Evolutionary conservation across 2,329 filamentous ascomycete species (phyloP), one percentile per base, ranked within the genome.

Genomic region (Pseudocercospora musae): DNA sequence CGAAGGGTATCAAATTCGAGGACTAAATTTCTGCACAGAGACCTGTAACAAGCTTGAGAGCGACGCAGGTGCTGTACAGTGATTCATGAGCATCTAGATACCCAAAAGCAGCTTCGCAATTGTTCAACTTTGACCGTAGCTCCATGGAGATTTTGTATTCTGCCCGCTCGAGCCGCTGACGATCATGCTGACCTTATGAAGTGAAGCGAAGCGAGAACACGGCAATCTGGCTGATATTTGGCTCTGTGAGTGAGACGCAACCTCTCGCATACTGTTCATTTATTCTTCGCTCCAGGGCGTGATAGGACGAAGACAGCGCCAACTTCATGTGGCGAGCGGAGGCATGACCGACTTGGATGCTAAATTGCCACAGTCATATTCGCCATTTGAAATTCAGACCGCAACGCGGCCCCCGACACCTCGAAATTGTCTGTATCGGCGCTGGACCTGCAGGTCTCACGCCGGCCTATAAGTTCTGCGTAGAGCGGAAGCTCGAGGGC

Each of bases 1-100:
- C 89, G 67, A 93, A 94, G 78, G 89, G 91, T 62, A 90, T 96
- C 80, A 97, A 96, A 80, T 99, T 99, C 78, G 92, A 97, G 1
- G 91, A 96, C 72, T 96, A 69, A 46, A 27, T 20, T 42, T 44
- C 25, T n/a, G 25, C 11, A 23, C 44, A 9, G 4, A 11, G 6
- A 52, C 3, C 18, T 48, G 44, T 48, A 37, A 33, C 20, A 23
- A 37, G 25, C 27, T 13, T 9, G 53, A 18, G 37, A 42, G 53
- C 23, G 48, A 23, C 29, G 48, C 29, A 52, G 48, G 29, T 52
- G 48, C 37, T 40, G 37, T 40, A 40, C 37, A 40, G 37, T 40
- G 13, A n/a, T 40, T 40, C 37, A n/a, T 40, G 37, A 40, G 37
- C 37, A 40, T 40, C 37, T 40, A 40, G 37, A 40, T 40, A 40